Evolutionary conservation across 495 filamentous ascomycete species (phyloP), one percentile per base, ranked within the genome.

Genomic region (Annulohypoxylon maeteangense): DNA sequence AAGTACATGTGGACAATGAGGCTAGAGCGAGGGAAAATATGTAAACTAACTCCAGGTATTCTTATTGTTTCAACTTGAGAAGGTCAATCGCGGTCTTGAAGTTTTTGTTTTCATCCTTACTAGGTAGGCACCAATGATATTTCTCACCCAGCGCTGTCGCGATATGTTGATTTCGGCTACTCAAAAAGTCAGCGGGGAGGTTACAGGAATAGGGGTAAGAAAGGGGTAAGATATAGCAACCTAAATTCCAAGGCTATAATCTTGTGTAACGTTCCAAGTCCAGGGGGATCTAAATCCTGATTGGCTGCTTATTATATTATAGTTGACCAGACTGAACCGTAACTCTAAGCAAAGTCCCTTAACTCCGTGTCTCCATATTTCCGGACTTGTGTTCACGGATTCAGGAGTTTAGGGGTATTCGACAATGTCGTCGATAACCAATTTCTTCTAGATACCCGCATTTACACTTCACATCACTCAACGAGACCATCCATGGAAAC

Each of bases 1-100:
- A 62, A 44, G 59, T 74, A 2, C 38, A 61, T 0, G 53, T 67
- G 14, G 58, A 18, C 22, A 57, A 66, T 12, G 53, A 45, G 7
- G 18, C 48, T 29, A 54, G 50, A 27, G 20, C 10, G 20, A 64
- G 44, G 27, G 27, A 23, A 11, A 10, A 40, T 14, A 40, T 11
- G 36, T 14, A 7, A 36, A 14, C 11, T 40, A 40, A 4, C 27
- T 29, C 27, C n/a, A n/a, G n/a, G n/a, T n/a, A n/a, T 29, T 6
- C 6, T 29, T 29, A 29, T 29, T 29, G 27, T 29, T 36, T 36
- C 10, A 40, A 40, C 36, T 40, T 12, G n/a, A 40, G 36, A 4
- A 40, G 36, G 36, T 40, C 36, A 40, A 40, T 40, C 0, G 36
- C 14, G 14, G 36, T 14, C 36, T n/a, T 40, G 36, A 40, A 40